Evolutionary conservation across 208 protist species (phyloP).

Genomic region (Crithidia thermophila): DNA sequence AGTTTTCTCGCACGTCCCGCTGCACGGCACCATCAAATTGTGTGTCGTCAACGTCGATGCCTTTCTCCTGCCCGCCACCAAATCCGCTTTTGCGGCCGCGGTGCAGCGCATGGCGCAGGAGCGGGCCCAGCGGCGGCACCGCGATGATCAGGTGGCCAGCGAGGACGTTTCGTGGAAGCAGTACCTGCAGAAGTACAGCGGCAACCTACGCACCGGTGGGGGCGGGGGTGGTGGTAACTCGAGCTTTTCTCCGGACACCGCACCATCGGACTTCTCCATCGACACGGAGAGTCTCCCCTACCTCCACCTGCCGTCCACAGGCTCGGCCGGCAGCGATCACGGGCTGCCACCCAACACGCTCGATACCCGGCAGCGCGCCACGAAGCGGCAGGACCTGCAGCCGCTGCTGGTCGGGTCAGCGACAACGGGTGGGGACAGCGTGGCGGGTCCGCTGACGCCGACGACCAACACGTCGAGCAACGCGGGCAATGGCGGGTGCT

Average conservation of each 20-base stretch:
- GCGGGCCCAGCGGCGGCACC: slow-evolving; percentile 31
- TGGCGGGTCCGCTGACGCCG: no score
- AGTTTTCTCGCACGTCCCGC: slow-evolving; percentile 77
- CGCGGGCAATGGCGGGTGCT: slow-evolving; percentile 24
- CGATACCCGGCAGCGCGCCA: slow-evolving; percentile 73
- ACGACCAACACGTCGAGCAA: neutral
- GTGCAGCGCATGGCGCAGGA: slow-evolving; percentile 47
- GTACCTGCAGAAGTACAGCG: slow-evolving; percentile 63
- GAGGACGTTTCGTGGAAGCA: slow-evolving; percentile 72
- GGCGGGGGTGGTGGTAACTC: slow-evolving; percentile 7
- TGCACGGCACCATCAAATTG: slow-evolving; percentile 77
- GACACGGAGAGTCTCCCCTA: slow-evolving; percentile 55
- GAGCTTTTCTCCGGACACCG: slow-evolving; percentile 28
- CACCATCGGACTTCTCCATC: slow-evolving; percentile 54
- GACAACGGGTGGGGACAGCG: neutral
- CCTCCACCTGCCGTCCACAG: slow-evolving; percentile 58
- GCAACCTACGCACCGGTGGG: neutral
- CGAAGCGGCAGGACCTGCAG: slow-evolving; percentile 53
- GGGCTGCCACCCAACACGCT: slow-evolving; percentile 67
- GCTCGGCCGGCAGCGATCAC: slow-evolving; percentile 44
- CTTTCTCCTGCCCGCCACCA: slow-evolving; percentile 63
- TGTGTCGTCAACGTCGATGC: slow-evolving; percentile 72
- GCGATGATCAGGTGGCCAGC: slow-evolving; percentile 27
- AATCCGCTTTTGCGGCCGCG: slow-evolving; percentile 44
- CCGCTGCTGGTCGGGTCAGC: slow-evolving; percentile 16